Evolutionary conservation across 106 monocot genomes (phyloP).

Genomic region (Platanthera guangdongensis): DNA sequence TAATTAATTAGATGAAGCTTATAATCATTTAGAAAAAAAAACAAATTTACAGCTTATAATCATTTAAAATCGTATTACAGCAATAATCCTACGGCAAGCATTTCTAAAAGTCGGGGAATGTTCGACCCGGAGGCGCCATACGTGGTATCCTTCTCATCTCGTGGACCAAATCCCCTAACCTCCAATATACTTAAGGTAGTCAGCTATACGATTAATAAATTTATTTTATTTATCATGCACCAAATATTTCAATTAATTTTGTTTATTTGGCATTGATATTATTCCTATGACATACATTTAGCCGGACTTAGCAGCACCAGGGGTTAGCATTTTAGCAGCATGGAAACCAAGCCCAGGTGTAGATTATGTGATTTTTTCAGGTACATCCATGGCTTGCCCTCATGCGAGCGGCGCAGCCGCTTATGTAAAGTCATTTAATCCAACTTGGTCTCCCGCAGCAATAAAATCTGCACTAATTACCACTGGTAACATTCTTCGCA

Average conservation of each 20-base stretch:
- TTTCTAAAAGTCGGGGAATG: conserved; percentile 16
- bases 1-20: background rate
- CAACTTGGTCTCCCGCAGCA: conserved; percentile 26
- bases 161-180: conserved; percentile 29
- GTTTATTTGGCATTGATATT: background rate
- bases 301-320: conserved; percentile 23
- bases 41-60: background rate
- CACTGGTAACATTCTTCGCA: conserved; percentile 14
- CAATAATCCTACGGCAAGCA: conserved; percentile 20
- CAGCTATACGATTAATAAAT: background rate
- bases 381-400: conserved; percentile 42
- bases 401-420: conserved; percentile 24
- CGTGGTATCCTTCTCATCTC: conserved; percentile 21
- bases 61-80: background rate
- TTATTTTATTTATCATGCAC: background rate
- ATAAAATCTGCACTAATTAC: conserved; percentile 41
- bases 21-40: background rate
- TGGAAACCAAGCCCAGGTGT: conserved; percentile 8
- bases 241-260: background rate
- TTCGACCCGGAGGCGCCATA: conserved; percentile 16
- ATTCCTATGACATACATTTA: background rate
- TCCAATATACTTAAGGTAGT: conserved; percentile 24
- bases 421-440: conserved; percentile 31
- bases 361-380: conserved; percentile 26
- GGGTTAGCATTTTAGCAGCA: conserved; percentile 21